These are phyloP conservation scores for Rhodotorula toruloides DNA, from an alignment of 768 basidiomycete species.

Conservation along the genomic window DNA sequence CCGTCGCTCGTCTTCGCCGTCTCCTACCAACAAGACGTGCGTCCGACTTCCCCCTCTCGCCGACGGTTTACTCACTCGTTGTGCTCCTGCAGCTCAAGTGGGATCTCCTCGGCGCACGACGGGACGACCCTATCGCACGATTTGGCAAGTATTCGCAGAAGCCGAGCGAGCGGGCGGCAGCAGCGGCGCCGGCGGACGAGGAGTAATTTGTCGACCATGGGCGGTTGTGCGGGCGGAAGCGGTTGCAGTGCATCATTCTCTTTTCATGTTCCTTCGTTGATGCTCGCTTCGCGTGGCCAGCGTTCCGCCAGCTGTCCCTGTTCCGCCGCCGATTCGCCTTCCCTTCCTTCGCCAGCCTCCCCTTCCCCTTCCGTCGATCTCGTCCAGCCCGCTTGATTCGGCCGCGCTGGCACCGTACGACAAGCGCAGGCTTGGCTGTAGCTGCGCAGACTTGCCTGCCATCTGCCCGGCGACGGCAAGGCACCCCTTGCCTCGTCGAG, in stretches of 20 bases:
- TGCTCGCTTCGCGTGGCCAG: too few relatives aligned
- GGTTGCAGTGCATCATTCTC: background rate
- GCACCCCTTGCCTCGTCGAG: too few relatives aligned
- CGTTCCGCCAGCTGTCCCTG: too few relatives aligned
- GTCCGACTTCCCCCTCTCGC: background rate
- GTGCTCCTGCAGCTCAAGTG: slow-evolving; percentile 35
- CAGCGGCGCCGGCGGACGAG: slow-evolving; percentile 1
- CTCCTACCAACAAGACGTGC: slow-evolving; percentile 32
- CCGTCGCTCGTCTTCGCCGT: slow-evolving; percentile 42
- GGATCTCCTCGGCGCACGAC: slow-evolving; percentile 25
- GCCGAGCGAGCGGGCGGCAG: slow-evolving; percentile 20
- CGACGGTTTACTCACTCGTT: background rate
- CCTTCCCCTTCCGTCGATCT: too few relatives aligned
- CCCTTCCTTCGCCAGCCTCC: too few relatives aligned
- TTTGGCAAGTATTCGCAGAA: slow-evolving; percentile 18
- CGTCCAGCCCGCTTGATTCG: too few relatives aligned
- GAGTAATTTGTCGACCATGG: too few relatives aligned
- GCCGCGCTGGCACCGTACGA: too few relatives aligned
- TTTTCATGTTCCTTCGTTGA: background rate
- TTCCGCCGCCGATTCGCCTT: background rate
- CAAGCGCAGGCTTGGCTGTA: too few relatives aligned
- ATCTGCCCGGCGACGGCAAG: too few relatives aligned
- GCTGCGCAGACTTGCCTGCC: too few relatives aligned
- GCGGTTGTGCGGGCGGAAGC: too few relatives aligned
- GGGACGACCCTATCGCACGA: slow-evolving; percentile 32